Conservation (phyloP, 2,329 filamentous ascomycete genomes). For the Periconia sp. region DNA sequence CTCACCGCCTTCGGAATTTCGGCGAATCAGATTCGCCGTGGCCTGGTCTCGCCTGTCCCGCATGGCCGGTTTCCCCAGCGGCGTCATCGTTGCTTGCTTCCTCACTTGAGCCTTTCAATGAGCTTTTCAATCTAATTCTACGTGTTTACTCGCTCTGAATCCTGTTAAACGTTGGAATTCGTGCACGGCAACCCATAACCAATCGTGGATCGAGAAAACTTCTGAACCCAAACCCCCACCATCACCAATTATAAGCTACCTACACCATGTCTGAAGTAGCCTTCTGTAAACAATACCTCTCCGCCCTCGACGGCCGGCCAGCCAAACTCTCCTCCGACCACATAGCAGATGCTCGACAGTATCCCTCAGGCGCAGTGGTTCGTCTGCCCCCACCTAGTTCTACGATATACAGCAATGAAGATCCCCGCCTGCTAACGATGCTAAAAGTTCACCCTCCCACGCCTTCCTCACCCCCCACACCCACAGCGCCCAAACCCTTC, state of each 20-base stretch:
- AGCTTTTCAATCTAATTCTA: neutral
- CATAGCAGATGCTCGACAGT: slow-evolving; percentile 80
- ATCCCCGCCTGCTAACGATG: too few species aligned
- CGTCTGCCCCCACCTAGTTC: slow-evolving; percentile 29
- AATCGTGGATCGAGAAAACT: neutral
- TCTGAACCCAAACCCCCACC: neutral
- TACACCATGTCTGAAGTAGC: slow-evolving; percentile 63
- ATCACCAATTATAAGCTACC: neutral
- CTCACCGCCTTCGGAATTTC: slow-evolving; percentile 26
- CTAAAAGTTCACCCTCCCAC: slow-evolving; percentile 69
- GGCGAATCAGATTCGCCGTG: slow-evolving; percentile 6
- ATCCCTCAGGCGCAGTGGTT: slow-evolving; percentile 77
- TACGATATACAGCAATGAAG: too few species aligned
- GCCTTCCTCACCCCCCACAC: slow-evolving; percentile 59
- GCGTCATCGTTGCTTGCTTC: slow-evolving; percentile 28
- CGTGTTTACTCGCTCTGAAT: neutral
- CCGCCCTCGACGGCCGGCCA: slow-evolving; percentile 75
- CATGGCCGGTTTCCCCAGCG: slow-evolving; percentile 20
- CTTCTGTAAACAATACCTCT: slow-evolving; percentile 83
- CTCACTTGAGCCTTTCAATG: too few species aligned
- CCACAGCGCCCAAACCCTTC: slow-evolving; percentile 48
- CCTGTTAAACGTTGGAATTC: neutral
- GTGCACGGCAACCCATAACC: neutral
- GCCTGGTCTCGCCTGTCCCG: slow-evolving; percentile 4
- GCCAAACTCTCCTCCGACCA: slow-evolving; percentile 85